Evolutionary conservation across 2,329 filamentous ascomycete genomes (phyloP), one percentile per base, ranked within the genome.

Genomic region (Ophiocordyceps camponoti-leonardi): DNA sequence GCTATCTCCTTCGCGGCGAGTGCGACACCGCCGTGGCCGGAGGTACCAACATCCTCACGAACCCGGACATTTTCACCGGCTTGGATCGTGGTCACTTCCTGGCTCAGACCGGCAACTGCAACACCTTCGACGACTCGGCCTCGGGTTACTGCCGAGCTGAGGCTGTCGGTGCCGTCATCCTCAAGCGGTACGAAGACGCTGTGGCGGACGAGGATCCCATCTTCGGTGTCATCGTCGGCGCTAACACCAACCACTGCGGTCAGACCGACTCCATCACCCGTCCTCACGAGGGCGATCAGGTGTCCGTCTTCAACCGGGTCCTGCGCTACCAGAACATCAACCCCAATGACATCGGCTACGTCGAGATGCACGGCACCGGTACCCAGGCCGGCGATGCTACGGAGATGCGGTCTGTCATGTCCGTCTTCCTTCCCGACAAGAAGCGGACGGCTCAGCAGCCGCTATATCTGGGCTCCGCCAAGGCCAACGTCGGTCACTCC

Each of bases 321-420:
- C 83, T 45, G 11, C 44, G 44, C n/a, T 42, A 45, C 8, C 23
- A 33, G 22, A 81, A 80, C 47, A 72, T 92, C 16, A 80, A 90
- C 54, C 81, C 86, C 1, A 72, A 78, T 44, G 80, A 86, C 46
- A 74, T 94, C 26, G 77, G 79, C 59, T 93, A 92, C 53, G 81
- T 94, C 3, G 87, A 94, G 61, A 86, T 93, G 77, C 87, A 94
- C 59, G 87, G 87, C 5, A 94, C 86, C 1, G 87, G 87, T 30
- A 94, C 87, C 0, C 86, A 93, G 60, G 86, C 83, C 35, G 87
- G 86, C 46, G 87, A 94, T 56, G 80, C 79, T 2, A 81, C 78
- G 1, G 87, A 94, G 59, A 90, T 92, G 82, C 67, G 75, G 1
- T 86, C 82, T 0, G 84, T 94, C 42, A 76, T 80, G 3, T 62